These are phyloP conservation scores for Pythium insidiosum DNA, from an alignment of 352 stramenopile genomes.

Conservation along the genomic window DNA sequence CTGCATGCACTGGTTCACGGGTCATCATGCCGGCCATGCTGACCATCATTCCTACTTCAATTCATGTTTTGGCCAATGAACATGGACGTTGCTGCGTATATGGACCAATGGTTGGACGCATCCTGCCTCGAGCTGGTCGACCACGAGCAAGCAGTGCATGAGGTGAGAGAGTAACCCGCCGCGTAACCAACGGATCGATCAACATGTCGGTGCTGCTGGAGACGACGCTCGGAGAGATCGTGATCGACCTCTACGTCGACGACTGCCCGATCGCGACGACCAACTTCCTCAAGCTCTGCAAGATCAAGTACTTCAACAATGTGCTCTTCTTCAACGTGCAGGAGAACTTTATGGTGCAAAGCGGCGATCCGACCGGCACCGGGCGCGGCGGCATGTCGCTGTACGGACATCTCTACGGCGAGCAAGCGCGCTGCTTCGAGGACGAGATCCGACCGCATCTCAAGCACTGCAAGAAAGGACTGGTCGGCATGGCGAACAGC, in stretches of 20 bases:
- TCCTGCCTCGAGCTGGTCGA: too few relatives aligned
- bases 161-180: too few relatives aligned
- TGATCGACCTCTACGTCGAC: conserved; percentile 89
- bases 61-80: conserved; percentile 6
- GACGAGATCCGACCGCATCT: conserved; percentile 55
- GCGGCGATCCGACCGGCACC: conserved; percentile 87
- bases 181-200: too few relatives aligned
- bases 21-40: neutral
- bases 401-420: conserved; percentile 90
- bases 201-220: conserved; percentile 92
- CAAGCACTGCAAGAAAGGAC: conserved; percentile 44
- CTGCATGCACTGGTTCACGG: too few relatives aligned
- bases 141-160: too few relatives aligned
- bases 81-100: neutral
- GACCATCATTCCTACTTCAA: neutral
- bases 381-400: conserved; percentile 93
- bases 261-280: conserved; percentile 70
- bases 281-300: conserved; percentile 96
- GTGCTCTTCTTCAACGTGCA: conserved; percentile 96
- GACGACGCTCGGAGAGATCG: conserved; percentile 86
- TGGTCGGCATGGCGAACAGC: conserved; percentile 80
- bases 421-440: conserved; percentile 67
- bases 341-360: conserved; percentile 92
- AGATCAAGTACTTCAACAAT: conserved; percentile 93
- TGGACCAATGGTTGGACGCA: too few relatives aligned